Base-by-base conservation (phyloP, 129 eudicot genomes). In the Flaveria brownii region DNA sequence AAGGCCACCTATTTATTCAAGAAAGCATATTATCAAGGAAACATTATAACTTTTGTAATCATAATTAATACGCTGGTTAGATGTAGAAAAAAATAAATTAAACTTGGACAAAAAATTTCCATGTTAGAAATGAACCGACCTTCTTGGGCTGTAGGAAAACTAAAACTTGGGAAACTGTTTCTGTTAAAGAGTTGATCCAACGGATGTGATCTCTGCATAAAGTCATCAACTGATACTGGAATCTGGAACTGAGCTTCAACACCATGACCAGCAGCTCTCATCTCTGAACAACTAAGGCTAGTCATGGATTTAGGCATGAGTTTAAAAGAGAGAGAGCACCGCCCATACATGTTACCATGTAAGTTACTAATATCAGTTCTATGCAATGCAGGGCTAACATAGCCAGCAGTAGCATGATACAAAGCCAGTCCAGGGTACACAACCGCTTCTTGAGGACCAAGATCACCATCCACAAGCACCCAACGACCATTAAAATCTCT, bases 241-340 rank as follows among this genome's bases (percentile, higher is more conserved):
- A 91, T 84, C 92, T 95, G 96, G 76, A 95, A 95, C 70, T 91
- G 99, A 59, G 97, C 85, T 84, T 95, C 99, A 70, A 95, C 90
- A 46, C 97, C 99, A 81, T 91, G 96, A 69, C 97, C 99, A 68
- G 97, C 99, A 9, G 97, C 97, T 80, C 96, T 86, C 99, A 94
- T 94, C 78, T 94, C 97, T 18, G 97, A 86, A 85, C 97, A 94
- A 74, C 73, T 88, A 12, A 95, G 87, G 80, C 85, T 91, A 43
- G 89, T 86, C 97, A 89, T 91, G 43, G 99, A 89, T 81, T 95
- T 95, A 17, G 99, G 97, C 99, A 95, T 91, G 50, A 91, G 87
- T 75, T 91, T 95, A 18, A 86, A 95, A 64, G 91, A 72, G 51
- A 91, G 39, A 16, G 96, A 90, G 80, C 93, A 95, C 20, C 94